Evolutionary conservation across 345 rosid species (phyloP), one percentile per base, ranked within the genome.

Genomic region (Mercurialis annua): DNA sequence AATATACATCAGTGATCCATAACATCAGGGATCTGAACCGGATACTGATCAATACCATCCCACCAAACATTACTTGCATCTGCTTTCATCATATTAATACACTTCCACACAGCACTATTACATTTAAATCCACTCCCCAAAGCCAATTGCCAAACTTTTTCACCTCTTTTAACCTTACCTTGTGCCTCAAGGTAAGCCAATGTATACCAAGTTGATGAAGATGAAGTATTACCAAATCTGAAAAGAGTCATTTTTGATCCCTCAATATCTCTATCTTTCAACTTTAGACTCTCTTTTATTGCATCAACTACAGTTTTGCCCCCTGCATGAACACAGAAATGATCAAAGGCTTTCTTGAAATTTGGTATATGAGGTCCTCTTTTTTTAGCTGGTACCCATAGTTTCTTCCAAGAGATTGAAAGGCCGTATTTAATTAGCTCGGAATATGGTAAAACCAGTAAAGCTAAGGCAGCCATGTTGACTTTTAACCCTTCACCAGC

Each of bases 41-140:
- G 69, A 51, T 34, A 65, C 17, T n/a, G 69, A 36, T 65, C 10
- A 38, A 65, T 65, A 30, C 69, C 24, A 55, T 66, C 61, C 18
- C n/a, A 3, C 62, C 69, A 53, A 27, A 23, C 69, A 54, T 66
- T 66, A 5, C 23, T 36, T 38, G 18, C 49, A 11, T 26, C 69
- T 4, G 69, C 36, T 52, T 66, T 66, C 33, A 66, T 24, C 51
- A 11, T 27, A 44, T 60, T 53, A 53, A 66, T 92, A 66, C 96
- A 90, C 76, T 84, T 92, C 98, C 96, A 92, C 9, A 92, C 92
- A 0, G 91, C 96, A 30, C 95, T 87, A 71, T 92, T 92, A 73
- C 98, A 92, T 74, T 92, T 92, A 27, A 92, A 92, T 14, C 98
- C 98, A 51, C 98, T 90, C 6, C 98, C 97, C 49, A 92, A 88